Evolutionary conservation across 2,329 filamentous ascomycete species (phyloP).

Genomic region (Periconia sp.): DNA sequence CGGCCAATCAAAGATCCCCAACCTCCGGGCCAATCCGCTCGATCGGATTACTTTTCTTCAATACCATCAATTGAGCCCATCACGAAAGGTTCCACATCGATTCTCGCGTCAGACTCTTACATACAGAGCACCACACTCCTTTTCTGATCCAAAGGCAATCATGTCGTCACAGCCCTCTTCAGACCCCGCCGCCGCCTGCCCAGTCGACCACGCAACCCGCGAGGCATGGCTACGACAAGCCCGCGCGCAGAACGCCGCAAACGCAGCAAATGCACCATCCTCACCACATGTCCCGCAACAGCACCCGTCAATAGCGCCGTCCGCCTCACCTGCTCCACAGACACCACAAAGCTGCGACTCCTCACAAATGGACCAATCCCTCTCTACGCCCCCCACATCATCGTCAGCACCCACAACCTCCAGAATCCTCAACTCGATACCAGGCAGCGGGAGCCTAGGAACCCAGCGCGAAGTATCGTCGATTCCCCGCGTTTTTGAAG

Average conservation of each 20-base stretch:
- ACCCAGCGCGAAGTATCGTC: conserved; percentile 50
- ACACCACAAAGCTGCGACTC: conserved; percentile 42
- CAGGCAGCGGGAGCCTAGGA: conserved; percentile 18
- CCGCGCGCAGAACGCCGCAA: conserved; percentile 46
- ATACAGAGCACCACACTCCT: conserved; percentile 4
- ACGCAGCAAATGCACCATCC: conserved; percentile 12
- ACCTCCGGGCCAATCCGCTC: background rate
- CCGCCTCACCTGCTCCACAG: conserved; percentile 29
- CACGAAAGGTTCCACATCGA: background rate
- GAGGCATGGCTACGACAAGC: conserved; percentile 82
- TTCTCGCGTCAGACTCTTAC: background rate
- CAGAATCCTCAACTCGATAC: conserved; percentile 31
- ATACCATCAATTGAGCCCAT: background rate
- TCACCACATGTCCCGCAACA: conserved; percentile 33
- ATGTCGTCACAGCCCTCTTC: conserved; percentile 37
- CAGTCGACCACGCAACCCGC: conserved; percentile 87
- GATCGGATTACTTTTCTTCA: background rate
- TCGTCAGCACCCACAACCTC: conserved; percentile 19
- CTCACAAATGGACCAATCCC: conserved; percentile 35
- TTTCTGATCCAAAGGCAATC: conserved; percentile 1
- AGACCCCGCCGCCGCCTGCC: conserved; percentile 58
- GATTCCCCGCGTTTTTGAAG: conserved; percentile 33
- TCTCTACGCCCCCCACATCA: conserved; percentile 14
- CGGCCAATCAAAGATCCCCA: conserved; percentile 2
- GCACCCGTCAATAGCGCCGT: conserved; percentile 20